Percentiles rank a stretch among this genome's conserved stretches.
Evolutionary conservation across 805 yeast species (phyloP).

Genomic region (Starmerella etchellsii): DNA sequence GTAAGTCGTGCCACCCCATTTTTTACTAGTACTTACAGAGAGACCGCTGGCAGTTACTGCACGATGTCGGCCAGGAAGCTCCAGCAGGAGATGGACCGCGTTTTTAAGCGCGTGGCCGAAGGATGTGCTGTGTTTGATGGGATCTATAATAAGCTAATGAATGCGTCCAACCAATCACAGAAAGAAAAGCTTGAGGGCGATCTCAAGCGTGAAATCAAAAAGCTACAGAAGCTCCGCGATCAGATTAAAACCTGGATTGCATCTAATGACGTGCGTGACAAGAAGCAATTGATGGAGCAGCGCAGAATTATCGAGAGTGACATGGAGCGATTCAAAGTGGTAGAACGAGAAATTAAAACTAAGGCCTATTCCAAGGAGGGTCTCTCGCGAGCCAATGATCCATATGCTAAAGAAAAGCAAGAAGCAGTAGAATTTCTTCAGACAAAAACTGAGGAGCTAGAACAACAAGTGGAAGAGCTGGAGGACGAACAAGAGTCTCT

Average conservation of each 20-base stretch:
- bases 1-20: not conserved
- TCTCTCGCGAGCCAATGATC: slow-evolving; percentile 59
- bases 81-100: slow-evolving; percentile 70
- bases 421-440: slow-evolving; percentile 61
- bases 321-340: slow-evolving; percentile 92
- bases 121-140: slow-evolving; percentile 79
- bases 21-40: not conserved
- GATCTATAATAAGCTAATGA: slow-evolving; percentile 71
- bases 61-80: slow-evolving; percentile 26
- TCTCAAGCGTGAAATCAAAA: slow-evolving; percentile 86
- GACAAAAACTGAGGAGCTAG: slow-evolving; percentile 62
- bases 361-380: slow-evolving; percentile 94
- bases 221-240: slow-evolving; percentile 83
- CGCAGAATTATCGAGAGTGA: slow-evolving; percentile 48
- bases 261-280: slow-evolving; percentile 83
- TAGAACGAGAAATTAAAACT: slow-evolving; percentile 84
- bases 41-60: not conserved
- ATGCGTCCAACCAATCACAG: slow-evolving; percentile 71
- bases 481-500: slow-evolving; percentile 58
- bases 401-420: slow-evolving; percentile 64
- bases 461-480: slow-evolving; percentile 63
- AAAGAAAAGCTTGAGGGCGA: slow-evolving; percentile 85
- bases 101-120: slow-evolving; percentile 81
- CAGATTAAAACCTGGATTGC: slow-evolving; percentile 92
- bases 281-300: slow-evolving; percentile 66